These are phyloP conservation scores for Nidularia pulvinata DNA, from an alignment of 768 basidiomycete genomes.

Conservation along the genomic window DNA sequence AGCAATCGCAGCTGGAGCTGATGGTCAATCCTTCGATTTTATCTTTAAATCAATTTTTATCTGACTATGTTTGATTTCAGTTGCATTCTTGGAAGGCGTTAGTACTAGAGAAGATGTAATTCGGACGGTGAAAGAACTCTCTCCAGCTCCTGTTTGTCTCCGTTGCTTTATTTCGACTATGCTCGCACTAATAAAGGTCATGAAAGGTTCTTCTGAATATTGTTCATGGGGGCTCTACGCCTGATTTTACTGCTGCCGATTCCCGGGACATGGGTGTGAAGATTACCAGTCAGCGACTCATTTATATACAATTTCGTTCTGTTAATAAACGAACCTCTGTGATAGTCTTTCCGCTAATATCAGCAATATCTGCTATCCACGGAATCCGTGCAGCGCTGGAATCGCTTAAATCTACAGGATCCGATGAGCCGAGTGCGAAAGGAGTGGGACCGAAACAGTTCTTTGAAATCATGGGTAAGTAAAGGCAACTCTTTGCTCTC, in stretches of 20 bases:
- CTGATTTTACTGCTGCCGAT: conserved; percentile 46
- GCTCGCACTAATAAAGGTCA: too few species aligned
- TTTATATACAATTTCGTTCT: too few species aligned
- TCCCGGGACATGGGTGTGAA: conserved; percentile 44
- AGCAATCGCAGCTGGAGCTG: conserved; percentile 39
- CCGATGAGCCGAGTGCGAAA: conserved; percentile 33
- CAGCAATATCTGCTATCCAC: conserved; percentile 46
- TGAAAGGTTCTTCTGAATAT: conserved; percentile 44
- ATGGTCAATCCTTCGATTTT: conserved; percentile 28
- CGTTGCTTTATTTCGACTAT: too few species aligned
- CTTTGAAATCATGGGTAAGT: conserved; percentile 47
- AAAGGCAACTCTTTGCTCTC: background rate
- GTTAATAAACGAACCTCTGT: too few species aligned
- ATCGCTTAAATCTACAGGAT: conserved; percentile 47
- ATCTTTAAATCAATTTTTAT: conserved; percentile 9
- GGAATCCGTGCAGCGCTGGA: conserved; percentile 45
- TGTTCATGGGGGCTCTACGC: conserved; percentile 50
- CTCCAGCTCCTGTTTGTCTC: conserved; percentile 36
- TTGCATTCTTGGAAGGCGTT: conserved; percentile 56
- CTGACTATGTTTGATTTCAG: conserved; percentile 11
- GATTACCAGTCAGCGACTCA: conserved; percentile 23
- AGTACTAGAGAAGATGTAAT: conserved; percentile 41
- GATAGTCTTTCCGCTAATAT: conserved; percentile 45
- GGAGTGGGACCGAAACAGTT: conserved; percentile 52
- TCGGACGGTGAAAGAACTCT: conserved; percentile 28